Percentiles rank a stretch among this genome's conserved stretches.
Conservation (phyloP, 495 filamentous ascomycete genomes). For the Astrothelium macrocarpum region DNA sequence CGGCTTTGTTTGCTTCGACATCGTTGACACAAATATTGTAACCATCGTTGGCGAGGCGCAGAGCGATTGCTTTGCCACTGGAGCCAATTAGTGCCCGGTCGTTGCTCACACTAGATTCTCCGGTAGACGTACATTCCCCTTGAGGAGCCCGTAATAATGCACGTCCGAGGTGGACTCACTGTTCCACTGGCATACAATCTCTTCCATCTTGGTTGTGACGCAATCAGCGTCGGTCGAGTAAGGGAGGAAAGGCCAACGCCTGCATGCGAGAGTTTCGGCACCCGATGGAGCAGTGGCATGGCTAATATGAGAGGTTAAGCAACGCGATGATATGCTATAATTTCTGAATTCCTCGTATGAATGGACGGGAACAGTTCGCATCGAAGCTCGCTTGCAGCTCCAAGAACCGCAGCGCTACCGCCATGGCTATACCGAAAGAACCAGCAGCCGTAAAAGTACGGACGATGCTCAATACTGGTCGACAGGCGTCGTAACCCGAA, state of each 20-base stretch:
- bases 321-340: not conserved
- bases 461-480: not conserved
- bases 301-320: not conserved
- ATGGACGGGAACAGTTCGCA: not conserved
- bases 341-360: not conserved
- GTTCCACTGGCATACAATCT: constrained; percentile 1
- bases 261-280: not conserved
- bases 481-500: not conserved
- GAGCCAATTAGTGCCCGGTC: not conserved
- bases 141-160: constrained; percentile 49
- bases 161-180: constrained; percentile 24
- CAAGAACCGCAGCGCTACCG: not conserved
- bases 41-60: constrained; percentile 49
- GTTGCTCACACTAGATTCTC: not conserved
- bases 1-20: constrained; percentile 36
- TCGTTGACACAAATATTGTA: constrained; percentile 55
- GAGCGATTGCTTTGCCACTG: constrained; percentile 50
- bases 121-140: constrained; percentile 41
- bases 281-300: not conserved
- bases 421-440: not conserved
- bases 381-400: not conserved
- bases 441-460: too few species aligned
- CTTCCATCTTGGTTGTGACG: not conserved
- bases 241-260: not conserved
- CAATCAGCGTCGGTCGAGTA: not conserved